Evolutionary conservation across 2,329 filamentous ascomycete species (phyloP), one percentile per base, ranked within the genome.

Genomic region (Aspergillus transmontanensis): DNA sequence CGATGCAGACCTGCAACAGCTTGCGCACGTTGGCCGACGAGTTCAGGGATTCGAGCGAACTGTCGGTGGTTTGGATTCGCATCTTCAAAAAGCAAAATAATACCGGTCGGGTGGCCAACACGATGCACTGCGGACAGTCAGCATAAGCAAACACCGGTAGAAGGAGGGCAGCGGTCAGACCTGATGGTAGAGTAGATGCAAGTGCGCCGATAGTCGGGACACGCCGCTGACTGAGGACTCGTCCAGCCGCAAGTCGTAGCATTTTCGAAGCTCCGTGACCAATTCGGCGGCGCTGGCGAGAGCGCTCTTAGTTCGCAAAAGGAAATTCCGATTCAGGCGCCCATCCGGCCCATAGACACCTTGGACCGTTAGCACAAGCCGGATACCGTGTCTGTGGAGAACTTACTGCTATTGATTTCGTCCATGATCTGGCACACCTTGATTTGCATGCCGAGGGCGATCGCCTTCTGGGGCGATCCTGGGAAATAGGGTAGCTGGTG

Each of bases 401-500:
- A 72, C 79, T 71, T 71, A 83, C 81, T 81, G 58, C 75, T 77
- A 16, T 81, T 75, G 26, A 83, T 82, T 23, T 79, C 75, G 1
- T 80, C 78, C 41, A 81, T 79, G 16, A 81, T 78, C 45, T 78
- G 76, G 4, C 80, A 81, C 39, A 84, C 71, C 59, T 80, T 80
- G 55, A 84, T 80, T 51, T 84, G 80, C 69, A 84, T 79, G 12
- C 73, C 73, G 19, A 84, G 69, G 1, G 78, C 79, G 21, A 75
- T 71, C n/a, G 75, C 73, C 54, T 77, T 76, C 57, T 81, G 79
- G 16, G 70, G 59, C 14, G 78, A 79, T 28, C 72, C 75, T 1
- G 76, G 68, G 26, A 82, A 84, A 10, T 73, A 73, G 1, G 85
- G 82, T 7, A 84, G 75, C 6, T 77, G 75, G 0, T 82, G 80